Evolutionary conservation across 164 flowering plant genomes (phyloP), one percentile per base, ranked within the genome.

Genomic region (Stephania japonica): DNA sequence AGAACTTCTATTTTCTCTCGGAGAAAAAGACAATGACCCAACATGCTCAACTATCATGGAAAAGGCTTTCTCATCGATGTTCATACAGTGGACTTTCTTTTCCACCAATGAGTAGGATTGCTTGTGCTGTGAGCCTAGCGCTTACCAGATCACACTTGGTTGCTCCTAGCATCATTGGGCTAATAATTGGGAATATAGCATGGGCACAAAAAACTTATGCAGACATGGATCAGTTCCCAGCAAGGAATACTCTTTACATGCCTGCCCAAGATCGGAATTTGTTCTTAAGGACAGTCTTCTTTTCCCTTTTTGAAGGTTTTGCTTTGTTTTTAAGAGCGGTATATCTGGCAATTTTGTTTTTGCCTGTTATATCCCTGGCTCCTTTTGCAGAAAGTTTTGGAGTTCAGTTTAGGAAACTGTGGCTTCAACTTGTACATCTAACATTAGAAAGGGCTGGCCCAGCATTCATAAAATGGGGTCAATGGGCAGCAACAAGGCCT

Each of bases 391-490:
- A 89, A 75, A 78, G 75, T 65, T 70, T 83, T 71, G 92, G 92
- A n/a, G 16, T 62, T 53, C 78, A 78, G 73, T 88, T 84, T 67
- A 83, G 97, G 71, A 86, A 82, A 73, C 66, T 56, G 50, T 89
- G 94, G 97, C 84, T 86, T 64, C 81, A 72, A 12, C 42, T 83
- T 64, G 87, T 90, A 38, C 92, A 80, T 72, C 76, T 61, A 11
- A 87, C 94, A 25, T 76, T 90, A 42, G 97, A 91, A 79, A 88
- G 79, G 68, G 97, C 89, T 26, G 97, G 97, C 12, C 97, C 97
- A 23, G 94, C 97, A 72, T 91, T 91, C 75, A 91, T 91, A 24
- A 89, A 91, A 77, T 91, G 93, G 94, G 97, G 97, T 62, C 97
- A 91, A 49, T 91, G 97, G 94, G 92, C 91, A 27, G 97, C 97